Percentiles rank a stretch among this genome's conserved stretches.
These are phyloP conservation scores for Solanum chacoense DNA, from an alignment of 305 asterid genomes.

Conservation along the genomic window DNA sequence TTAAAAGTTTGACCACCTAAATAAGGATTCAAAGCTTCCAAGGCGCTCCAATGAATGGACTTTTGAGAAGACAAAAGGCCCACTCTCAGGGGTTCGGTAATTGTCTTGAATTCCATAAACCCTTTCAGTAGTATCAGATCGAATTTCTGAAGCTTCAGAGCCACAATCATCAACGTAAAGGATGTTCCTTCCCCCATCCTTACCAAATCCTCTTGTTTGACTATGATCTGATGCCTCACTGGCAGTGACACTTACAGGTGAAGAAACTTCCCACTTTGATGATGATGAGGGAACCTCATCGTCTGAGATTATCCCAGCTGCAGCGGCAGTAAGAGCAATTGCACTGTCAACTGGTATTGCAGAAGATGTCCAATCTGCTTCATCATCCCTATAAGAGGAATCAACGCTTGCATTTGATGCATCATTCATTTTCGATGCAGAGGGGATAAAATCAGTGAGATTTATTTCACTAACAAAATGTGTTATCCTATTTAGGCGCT, in stretches of 20 bases:
- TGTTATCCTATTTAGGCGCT: conserved; percentile 79
- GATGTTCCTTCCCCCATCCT: conserved; percentile 30
- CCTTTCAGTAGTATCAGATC: conserved; percentile 19
- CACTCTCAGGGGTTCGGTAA: conserved; percentile 29
- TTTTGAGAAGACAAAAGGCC: conserved; percentile 20
- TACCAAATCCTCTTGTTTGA: conserved; percentile 37
- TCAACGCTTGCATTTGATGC: conserved; percentile 22
- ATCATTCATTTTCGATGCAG: conserved; percentile 27
- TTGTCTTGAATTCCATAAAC: conserved; percentile 8
- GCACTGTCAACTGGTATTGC: conserved; percentile 67
- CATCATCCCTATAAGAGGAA: conserved; percentile 34
- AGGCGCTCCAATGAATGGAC: conserved; percentile 31
- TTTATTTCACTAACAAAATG: conserved; percentile 56
- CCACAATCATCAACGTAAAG: conserved; percentile 30
- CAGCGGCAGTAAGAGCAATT: conserved; percentile 60
- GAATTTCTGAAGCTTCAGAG: conserved; percentile 40
- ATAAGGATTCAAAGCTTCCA: conserved; percentile 59
- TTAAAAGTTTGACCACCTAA: conserved; percentile 46
- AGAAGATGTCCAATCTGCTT: conserved; percentile 56
- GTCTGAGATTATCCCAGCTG: conserved; percentile 68
- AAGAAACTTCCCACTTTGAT: conserved; percentile 37
- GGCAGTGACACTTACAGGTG: conserved; percentile 40
- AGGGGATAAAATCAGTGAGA: conserved; percentile 31
- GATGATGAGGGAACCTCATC: conserved; percentile 43
- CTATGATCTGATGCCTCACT: conserved; percentile 48